Percentiles rank a stretch among this genome's conserved stretches.
Conservation (phyloP, 208 protist species). For the Crithidia mellificae region DNA sequence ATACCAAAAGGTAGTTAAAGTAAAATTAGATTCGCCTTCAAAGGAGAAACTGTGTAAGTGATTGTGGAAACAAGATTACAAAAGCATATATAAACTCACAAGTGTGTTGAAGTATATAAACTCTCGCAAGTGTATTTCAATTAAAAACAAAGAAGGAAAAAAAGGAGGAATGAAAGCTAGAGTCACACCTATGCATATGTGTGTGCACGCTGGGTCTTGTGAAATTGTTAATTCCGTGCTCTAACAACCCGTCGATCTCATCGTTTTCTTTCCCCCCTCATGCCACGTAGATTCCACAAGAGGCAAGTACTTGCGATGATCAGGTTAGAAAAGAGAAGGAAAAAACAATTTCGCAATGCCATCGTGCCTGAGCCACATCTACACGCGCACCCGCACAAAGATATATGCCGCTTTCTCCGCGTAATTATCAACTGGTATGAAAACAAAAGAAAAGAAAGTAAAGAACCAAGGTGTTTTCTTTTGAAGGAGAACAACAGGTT, state of each 20-base stretch:
- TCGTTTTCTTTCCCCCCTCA: not conserved
- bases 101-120: not conserved
- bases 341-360: not conserved
- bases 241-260: not conserved
- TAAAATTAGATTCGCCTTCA: not conserved
- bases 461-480: not conserved
- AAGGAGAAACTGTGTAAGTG: not conserved
- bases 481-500: no score
- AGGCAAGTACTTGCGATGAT: no score
- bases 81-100: not conserved
- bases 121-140: not conserved
- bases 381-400: not conserved
- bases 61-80: not conserved
- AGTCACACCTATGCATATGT: not conserved
- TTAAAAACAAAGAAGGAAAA: not conserved
- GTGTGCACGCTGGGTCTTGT: not conserved
- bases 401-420: not conserved
- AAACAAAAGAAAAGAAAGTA: not conserved
- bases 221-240: not conserved
- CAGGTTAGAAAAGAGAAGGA: no score
- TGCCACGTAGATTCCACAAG: no score
- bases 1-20: not conserved
- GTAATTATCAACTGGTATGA: not conserved
- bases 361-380: not conserved
- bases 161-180: no score